Base-by-base conservation (phyloP, 768 basidiomycete genomes). In the Boletellus emodensis region DNA sequence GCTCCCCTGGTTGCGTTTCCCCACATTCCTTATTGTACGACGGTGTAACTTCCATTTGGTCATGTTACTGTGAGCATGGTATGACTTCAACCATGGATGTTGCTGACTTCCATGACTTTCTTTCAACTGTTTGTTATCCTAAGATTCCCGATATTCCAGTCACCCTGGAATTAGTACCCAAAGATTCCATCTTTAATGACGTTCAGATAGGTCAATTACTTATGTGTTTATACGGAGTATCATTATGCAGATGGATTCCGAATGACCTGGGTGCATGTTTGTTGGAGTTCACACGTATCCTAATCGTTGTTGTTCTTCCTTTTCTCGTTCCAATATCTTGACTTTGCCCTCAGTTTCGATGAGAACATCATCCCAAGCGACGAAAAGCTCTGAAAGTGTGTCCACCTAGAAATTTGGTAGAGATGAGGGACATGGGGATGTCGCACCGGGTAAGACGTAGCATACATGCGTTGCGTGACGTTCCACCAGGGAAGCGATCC, bases 301-400 rank as follows among this genome's bases (percentile, higher is more conserved):
- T 24, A 89, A 68, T 24, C 80, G 79, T 52, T 67, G 71, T 46
- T 79, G 74, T 62, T 87, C 85, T 12, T 73, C 75, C 52, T 73
- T 75, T 38, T 84, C 81, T 49, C 77, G 77, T 61, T 90, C 87
- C 47, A 88, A 60, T 34, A 68, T 73, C 24, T 68, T 68, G 6
- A 83, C 66, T 45, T 78, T 79, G 48, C 78, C 77, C 61, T 91
- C 89, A 4, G 82, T 77, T 40, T 80, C 81, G n/a, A 76, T 74
- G 10, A 91, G 66, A 1, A 83, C 76, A 50, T 91, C 87, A 56
- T 92, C 88, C 90, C 90, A 93, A 13, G 79, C 80, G 7, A 93
- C 85, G 53, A 93, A 92, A 18, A 92, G 71, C 56, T 91, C 89
- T 12, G 90, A 92, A 1, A 92, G 73, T 2, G 82, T 79, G 60